A percentile compares a stretch with the other conserved stretches of the same genome.
phyloP scores from a whole-genome alignment of 352 stramenopile species.

The Elongisporangium prolatum region DNA sequence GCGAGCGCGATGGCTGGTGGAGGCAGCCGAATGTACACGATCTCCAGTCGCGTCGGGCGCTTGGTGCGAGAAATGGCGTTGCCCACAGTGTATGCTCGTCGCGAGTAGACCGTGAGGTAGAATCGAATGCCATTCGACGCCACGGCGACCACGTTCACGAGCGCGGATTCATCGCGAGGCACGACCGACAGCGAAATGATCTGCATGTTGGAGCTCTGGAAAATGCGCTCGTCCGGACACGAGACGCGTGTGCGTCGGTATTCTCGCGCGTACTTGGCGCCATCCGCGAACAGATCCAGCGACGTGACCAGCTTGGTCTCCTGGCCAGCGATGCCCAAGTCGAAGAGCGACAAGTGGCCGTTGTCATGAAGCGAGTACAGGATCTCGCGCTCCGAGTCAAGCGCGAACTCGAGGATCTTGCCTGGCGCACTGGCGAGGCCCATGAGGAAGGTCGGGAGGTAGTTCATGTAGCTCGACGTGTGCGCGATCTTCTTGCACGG shows the following conservation, averaged over 20 bases:
- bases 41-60: constrained; percentile 62
- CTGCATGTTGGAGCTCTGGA: constrained; percentile 60
- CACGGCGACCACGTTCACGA: constrained; percentile 90
- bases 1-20: constrained; percentile 61
- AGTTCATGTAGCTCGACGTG: constrained; percentile 80
- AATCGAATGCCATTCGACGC: constrained; percentile 92
- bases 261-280: constrained; percentile 77
- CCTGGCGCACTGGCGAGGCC: constrained; percentile 71
- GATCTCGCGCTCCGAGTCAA: constrained; percentile 86
- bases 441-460: constrained; percentile 71
- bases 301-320: constrained; percentile 60
- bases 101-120: constrained; percentile 90
- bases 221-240: constrained; percentile 78
- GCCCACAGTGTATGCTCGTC: constrained; percentile 36
- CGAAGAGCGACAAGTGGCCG: constrained; percentile 70
- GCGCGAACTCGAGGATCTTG: constrained; percentile 83
- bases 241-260: constrained; percentile 79
- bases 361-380: constrained; percentile 91
- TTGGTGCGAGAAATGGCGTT: constrained; percentile 36
- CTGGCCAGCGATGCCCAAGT: constrained; percentile 46
- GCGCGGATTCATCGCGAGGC: constrained; percentile 62
- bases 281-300: constrained; percentile 64
- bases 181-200: constrained; percentile 68
- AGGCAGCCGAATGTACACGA: constrained; percentile 78
- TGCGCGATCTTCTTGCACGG: constrained; percentile 92